These are phyloP conservation scores for Chlorella sorokiniana DNA, from an alignment of 139 green algal species.

Conservation along the genomic window DNA sequence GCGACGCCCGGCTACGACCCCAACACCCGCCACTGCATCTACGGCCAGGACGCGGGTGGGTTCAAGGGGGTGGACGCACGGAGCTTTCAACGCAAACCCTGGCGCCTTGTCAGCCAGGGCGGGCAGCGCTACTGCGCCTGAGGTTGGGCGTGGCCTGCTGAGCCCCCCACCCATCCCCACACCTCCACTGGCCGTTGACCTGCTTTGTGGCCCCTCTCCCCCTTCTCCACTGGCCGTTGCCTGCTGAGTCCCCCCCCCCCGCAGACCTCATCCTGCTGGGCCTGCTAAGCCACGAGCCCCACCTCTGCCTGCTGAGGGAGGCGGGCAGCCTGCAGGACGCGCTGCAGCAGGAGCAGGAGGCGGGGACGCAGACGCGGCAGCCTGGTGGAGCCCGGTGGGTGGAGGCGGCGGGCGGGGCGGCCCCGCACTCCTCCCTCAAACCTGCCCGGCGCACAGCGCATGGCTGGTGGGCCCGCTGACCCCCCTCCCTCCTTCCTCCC, in stretches of 20 bases:
- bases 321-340: slow-evolving; percentile 2
- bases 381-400: slow-evolving; percentile 26
- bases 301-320: slow-evolving; percentile 67
- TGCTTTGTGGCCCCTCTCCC: too few relatives aligned
- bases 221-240: too few relatives aligned
- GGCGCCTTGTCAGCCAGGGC: too few relatives aligned
- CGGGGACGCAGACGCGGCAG: background rate
- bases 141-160: too few relatives aligned
- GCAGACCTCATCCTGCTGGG: slow-evolving; percentile 79
- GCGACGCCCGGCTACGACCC: slow-evolving; percentile 55
- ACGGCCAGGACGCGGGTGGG: slow-evolving; percentile 53
- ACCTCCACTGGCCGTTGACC: too few relatives aligned
- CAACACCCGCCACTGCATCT: slow-evolving; percentile 76
- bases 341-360: slow-evolving; percentile 21
- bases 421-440: background rate
- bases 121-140: too few relatives aligned
- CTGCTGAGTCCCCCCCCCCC: too few relatives aligned
- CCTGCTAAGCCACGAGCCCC: slow-evolving; percentile 74
- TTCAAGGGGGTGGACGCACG: too few relatives aligned
- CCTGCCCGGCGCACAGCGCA: background rate
- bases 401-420: background rate
- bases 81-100: too few relatives aligned
- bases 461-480: background rate
- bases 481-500: background rate
- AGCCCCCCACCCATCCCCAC: too few relatives aligned